Conservation (phyloP, 345 rosid species). For the Moricandia arvensis region DNA sequence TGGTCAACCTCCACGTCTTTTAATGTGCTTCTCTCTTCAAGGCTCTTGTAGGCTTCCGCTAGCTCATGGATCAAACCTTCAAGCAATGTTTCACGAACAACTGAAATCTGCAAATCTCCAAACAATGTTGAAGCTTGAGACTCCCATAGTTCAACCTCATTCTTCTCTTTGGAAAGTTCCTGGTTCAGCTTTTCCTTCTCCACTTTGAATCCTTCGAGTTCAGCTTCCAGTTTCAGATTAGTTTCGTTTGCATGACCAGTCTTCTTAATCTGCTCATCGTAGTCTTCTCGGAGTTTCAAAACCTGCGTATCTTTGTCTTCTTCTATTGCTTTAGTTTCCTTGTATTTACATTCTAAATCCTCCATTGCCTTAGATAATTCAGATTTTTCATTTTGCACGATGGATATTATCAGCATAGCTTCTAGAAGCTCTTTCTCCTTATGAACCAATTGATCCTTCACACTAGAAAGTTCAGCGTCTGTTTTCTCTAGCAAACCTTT, state of each 20-base stretch:
- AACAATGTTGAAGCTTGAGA: slow-evolving; percentile 51
- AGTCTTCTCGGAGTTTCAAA: slow-evolving; percentile 53
- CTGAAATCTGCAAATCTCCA: slow-evolving; percentile 53
- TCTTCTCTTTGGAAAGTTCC: slow-evolving; percentile 24
- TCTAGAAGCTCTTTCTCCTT: slow-evolving; percentile 49
- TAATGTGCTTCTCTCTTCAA: slow-evolving; percentile 41
- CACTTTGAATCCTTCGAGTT: slow-evolving; percentile 47
- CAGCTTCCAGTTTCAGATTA: slow-evolving; percentile 50
- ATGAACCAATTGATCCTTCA: slow-evolving; percentile 43
- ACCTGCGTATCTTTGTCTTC: slow-evolving; percentile 54
- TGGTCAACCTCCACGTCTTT: slow-evolving; percentile 50
- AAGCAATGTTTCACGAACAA: slow-evolving; percentile 53
- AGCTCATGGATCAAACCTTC: slow-evolving; percentile 63
- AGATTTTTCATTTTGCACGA: slow-evolving; percentile 41
- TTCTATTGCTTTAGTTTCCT: slow-evolving; percentile 46
- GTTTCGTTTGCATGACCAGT: slow-evolving; percentile 37
- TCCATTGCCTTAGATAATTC: slow-evolving; percentile 47
- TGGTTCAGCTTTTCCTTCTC: slow-evolving; percentile 52
- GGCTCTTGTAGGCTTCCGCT: slow-evolving; percentile 42
- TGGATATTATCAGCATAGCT: slow-evolving; percentile 45
- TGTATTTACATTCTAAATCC: slow-evolving; percentile 58
- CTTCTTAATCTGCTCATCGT: slow-evolving; percentile 50
- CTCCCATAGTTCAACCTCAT: slow-evolving; percentile 57
- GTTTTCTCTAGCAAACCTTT: slow-evolving; percentile 39
- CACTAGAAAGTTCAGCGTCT: slow-evolving; percentile 43